Evolutionary conservation across 441 rosid genomes (phyloP), one percentile per base, ranked within the genome.

Genomic region (Gossypium davidsonii): DNA sequence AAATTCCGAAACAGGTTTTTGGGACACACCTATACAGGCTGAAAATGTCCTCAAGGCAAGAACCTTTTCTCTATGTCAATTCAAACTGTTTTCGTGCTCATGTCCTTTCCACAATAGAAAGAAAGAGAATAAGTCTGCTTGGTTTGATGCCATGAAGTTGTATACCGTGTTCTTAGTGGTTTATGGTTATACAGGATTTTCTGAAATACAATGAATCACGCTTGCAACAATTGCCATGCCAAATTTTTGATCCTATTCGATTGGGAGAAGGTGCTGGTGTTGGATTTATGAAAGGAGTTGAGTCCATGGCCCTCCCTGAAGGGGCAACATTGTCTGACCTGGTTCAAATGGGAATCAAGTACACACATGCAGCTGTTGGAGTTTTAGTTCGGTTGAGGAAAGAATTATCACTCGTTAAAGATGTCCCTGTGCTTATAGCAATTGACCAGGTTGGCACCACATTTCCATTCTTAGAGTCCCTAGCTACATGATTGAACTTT

Each of bases 21-120:
- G 96, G 97, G 98, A 93, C 70, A 95, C 97, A 49, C 99, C 99
- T 80, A 63, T 83, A 63, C 96, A 89, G 77, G 96, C 99, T 66
- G 90, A 86, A 77, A 86, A 72, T 80, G 90, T 90, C 76, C 95
- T 93, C 62, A 85, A 89, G 98, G 98, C 89, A 89, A 79, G 84
- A 55, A 74, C 31, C 21, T 67, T 65, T 75, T 9, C 76, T 15
- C 28, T 23, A 4, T 62, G 57, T 39, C 28, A 37, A 21, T 70
- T 73, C n/a, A 42, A 20, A 37, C 6, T 67, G 44, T 61, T 63
- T 14, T 48, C 48, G 4, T 66, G 46, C 53, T 18, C 67, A 28
- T 28, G 34, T 28, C 34, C 34, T 28, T 4, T 28, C 34, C 34
- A 28, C 6, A 28, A 6, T 28, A 3, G 1, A 62, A 62, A 61